Percentiles rank a stretch among this genome's conserved stretches.
Conservation (phyloP, 345 rosid species). For the Eucalyptus urophylla region DNA sequence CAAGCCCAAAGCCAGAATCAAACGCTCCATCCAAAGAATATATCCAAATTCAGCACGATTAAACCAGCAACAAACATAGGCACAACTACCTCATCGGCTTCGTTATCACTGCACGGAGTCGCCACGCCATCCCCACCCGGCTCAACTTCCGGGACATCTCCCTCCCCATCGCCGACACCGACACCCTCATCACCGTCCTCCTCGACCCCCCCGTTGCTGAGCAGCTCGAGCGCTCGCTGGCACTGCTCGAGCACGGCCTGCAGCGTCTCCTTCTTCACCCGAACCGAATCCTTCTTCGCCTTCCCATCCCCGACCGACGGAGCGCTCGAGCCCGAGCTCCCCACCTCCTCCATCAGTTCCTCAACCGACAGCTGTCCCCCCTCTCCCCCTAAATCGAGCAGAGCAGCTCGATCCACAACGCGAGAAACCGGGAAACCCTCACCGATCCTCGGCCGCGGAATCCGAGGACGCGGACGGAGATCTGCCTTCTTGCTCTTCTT, state of each 20-base stretch:
- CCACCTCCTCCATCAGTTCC: constrained; percentile 5
- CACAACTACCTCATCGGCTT: constrained; percentile 45
- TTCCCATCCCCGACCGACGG: not conserved
- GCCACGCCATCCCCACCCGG: constrained; percentile 4
- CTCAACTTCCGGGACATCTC: not conserved
- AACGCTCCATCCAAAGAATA: not conserved
- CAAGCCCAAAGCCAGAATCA: not conserved
- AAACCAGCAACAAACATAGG: not conserved
- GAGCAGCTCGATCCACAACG: not conserved
- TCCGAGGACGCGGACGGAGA: not conserved
- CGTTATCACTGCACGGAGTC: constrained; percentile 27
- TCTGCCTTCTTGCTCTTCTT: not conserved
- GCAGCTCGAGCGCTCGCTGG: constrained; percentile 69
- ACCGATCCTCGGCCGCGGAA: not conserved
- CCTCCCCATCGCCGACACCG: not conserved
- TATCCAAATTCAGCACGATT: not conserved
- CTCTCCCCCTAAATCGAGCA: not conserved
- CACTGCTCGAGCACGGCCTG: constrained; percentile 73
- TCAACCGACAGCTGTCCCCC: not conserved
- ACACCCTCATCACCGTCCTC: constrained; percentile 10
- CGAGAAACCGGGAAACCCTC: not conserved
- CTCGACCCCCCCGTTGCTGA: constrained; percentile 18
- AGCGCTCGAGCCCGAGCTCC: not conserved
- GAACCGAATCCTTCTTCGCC: constrained; percentile 28
- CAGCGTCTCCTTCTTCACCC: constrained; percentile 61